Evolutionary conservation across 148 eudicot species (phyloP).

Genomic region (Amaranthus hypochondriacus): DNA sequence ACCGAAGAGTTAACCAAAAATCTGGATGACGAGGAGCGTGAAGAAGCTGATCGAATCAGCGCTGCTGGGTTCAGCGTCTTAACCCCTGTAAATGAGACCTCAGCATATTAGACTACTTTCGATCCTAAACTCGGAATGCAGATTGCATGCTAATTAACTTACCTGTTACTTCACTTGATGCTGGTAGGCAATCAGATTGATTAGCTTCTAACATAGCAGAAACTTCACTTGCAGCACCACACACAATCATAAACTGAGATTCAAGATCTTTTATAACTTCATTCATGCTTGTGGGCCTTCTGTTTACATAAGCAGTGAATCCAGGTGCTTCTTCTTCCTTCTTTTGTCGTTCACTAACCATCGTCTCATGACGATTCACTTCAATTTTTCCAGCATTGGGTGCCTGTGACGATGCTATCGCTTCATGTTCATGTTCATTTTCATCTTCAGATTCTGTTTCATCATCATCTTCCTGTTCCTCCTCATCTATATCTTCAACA

Average conservation of each 20-base stretch:
- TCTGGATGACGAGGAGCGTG: conserved; percentile 84
- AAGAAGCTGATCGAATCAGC: conserved; percentile 78
- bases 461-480: conserved; percentile 30
- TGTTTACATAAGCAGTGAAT: conserved; percentile 79
- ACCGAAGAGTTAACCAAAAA: conserved; percentile 48
- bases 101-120: background rate
- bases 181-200: conserved; percentile 57
- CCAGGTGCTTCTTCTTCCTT: conserved; percentile 73
- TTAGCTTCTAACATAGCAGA: conserved; percentile 71
- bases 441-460: conserved; percentile 50
- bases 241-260: conserved; percentile 62
- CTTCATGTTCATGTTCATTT: conserved; percentile 41
- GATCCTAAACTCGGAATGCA: background rate
- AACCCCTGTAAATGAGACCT: conserved; percentile 45
- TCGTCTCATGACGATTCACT: conserved; percentile 58
- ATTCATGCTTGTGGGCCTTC: conserved; percentile 90
- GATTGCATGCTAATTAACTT: background rate
- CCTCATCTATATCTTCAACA: conserved; percentile 71
- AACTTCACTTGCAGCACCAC: conserved; percentile 58
- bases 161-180: conserved; percentile 71
- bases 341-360: conserved; percentile 44
- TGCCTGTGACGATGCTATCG: conserved; percentile 38
- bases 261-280: conserved; percentile 94
- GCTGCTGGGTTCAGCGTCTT: conserved; percentile 92
- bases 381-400: conserved; percentile 53